These are phyloP conservation scores for Tuber microsphaerosporum DNA, from an alignment of 495 filamentous ascomycete species.

Conservation along the genomic window DNA sequence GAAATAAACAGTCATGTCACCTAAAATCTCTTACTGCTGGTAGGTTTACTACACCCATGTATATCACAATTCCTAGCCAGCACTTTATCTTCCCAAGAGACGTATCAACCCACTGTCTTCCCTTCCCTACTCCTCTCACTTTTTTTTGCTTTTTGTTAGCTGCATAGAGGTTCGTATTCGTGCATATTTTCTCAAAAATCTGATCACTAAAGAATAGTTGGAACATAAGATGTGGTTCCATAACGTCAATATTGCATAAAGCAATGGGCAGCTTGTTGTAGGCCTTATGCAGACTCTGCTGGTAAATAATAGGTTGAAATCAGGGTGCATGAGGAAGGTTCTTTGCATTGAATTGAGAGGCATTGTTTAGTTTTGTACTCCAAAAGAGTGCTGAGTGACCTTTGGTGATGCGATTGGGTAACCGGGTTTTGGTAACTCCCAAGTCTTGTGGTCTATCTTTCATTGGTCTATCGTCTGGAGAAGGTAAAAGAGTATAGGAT, in stretches of 20 bases:
- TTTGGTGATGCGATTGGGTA: no score
- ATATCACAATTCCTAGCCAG: slow-evolving; percentile 18
- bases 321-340: slow-evolving; percentile 1
- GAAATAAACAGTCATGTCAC: background rate
- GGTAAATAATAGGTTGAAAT: slow-evolving; percentile 15
- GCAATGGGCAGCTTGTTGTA: slow-evolving; percentile 12
- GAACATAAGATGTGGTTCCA: slow-evolving; percentile 15
- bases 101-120: slow-evolving; percentile 1
- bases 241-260: slow-evolving; percentile 1
- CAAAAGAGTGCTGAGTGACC: no score
- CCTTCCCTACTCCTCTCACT: slow-evolving; percentile 4
- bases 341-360: background rate
- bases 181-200: slow-evolving; percentile 8
- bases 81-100: slow-evolving; percentile 4
- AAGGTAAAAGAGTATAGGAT: no score
- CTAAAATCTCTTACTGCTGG: slow-evolving; percentile 13
- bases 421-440: no score
- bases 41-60: slow-evolving; percentile 19
- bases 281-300: slow-evolving; percentile 7
- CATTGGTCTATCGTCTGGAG: no score
- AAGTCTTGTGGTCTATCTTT: no score
- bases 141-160: background rate
- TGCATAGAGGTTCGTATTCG: slow-evolving; percentile 19
- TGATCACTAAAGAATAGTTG: slow-evolving; percentile 8
- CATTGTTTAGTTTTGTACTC: no score